Conservation (phyloP, 192 early-diverging fungal genomes). For the Rhizophagus clarus region DNA sequence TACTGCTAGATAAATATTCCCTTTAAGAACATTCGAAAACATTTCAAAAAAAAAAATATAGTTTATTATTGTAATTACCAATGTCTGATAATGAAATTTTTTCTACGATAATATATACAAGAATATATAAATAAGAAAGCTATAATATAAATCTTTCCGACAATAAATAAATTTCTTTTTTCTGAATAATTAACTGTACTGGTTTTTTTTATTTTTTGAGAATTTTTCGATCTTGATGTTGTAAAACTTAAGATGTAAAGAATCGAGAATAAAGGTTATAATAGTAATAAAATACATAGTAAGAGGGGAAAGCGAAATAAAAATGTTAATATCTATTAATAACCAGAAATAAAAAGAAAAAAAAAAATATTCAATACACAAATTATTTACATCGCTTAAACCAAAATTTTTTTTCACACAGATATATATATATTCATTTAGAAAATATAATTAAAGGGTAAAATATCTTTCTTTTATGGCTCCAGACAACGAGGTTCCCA, state of each 20-base stretch:
- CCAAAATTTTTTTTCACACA: neutral
- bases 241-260: neutral
- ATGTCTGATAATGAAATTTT: too few relatives aligned
- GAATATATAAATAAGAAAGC: too few relatives aligned
- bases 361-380: neutral
- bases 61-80: too few relatives aligned
- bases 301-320: neutral
- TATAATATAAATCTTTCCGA: too few relatives aligned
- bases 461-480: constrained; percentile 7
- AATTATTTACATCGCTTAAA: neutral
- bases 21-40: too few relatives aligned
- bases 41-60: too few relatives aligned
- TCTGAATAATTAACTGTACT: neutral
- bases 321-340: neutral
- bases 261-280: neutral
- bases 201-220: neutral
- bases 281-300: neutral
- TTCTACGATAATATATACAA: too few relatives aligned
- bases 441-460: neutral
- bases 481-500: constrained; percentile 13
- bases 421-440: too few relatives aligned
- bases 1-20: neutral
- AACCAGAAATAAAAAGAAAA: neutral
- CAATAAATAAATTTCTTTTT: too few relatives aligned
- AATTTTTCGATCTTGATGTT: neutral